Percentiles rank a stretch among this genome's conserved stretches.
phyloP scores from a whole-genome alignment of 148 eudicot species.

The Fagopyrum homotropicum region DNA sequence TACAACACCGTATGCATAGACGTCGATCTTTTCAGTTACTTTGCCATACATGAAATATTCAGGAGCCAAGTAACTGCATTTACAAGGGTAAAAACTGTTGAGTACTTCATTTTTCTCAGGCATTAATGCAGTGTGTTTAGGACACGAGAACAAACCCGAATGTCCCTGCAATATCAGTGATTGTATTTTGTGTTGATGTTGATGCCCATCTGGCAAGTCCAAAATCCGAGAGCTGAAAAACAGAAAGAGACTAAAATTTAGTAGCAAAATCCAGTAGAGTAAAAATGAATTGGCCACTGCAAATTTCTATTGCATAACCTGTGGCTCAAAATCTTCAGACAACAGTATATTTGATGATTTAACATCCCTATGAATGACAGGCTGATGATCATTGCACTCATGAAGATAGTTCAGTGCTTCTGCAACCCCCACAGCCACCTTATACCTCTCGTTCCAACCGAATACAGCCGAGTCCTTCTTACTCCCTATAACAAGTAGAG shows the following conservation, averaged over 20 bases:
- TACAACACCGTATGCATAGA: slow-evolving; percentile 93
- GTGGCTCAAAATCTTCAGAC: slow-evolving; percentile 84
- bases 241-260: slow-evolving; percentile 12
- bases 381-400: slow-evolving; percentile 32
- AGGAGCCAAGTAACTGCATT: slow-evolving; percentile 88
- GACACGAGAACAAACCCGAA: slow-evolving; percentile 59
- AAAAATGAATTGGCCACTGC: background rate
- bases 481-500: slow-evolving; percentile 28
- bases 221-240: slow-evolving; percentile 77
- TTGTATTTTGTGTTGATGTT: slow-evolving; percentile 40
- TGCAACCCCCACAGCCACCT: slow-evolving; percentile 89
- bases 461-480: slow-evolving; percentile 34
- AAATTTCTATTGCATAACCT: slow-evolving; percentile 29
- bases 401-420: slow-evolving; percentile 82
- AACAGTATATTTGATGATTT: slow-evolving; percentile 89
- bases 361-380: slow-evolving; percentile 90
- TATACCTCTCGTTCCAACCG: slow-evolving; percentile 77
- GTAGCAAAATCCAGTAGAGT: slow-evolving; percentile 13
- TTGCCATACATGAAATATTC: slow-evolving; percentile 96
- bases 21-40: slow-evolving; percentile 77
- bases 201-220: slow-evolving; percentile 81
- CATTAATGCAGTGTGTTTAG: background rate
- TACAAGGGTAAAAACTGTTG: background rate
- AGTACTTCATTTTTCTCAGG: background rate
- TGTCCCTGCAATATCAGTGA: slow-evolving; percentile 85